These are phyloP conservation scores for Colletotrichum lini DNA, from an alignment of 2,329 filamentous ascomycete genomes.

Conservation along the genomic window DNA sequence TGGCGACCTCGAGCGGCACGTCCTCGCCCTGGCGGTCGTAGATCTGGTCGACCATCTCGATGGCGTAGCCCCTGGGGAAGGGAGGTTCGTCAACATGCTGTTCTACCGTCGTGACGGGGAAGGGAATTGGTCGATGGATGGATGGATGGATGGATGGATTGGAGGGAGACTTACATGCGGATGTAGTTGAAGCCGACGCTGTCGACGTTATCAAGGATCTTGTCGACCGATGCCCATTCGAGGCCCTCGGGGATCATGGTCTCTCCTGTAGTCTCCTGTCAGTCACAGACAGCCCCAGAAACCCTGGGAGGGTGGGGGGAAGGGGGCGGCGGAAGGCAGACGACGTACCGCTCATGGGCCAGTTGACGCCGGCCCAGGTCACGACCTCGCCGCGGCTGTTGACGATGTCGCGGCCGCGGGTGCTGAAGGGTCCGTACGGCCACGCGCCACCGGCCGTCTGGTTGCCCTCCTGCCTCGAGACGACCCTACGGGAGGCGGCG, in stretches of 20 bases:
- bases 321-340: slow-evolving; percentile 56
- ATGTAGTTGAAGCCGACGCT: slow-evolving; percentile 69
- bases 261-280: slow-evolving; percentile 65
- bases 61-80: slow-evolving; percentile 62
- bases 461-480: slow-evolving; percentile 29
- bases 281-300: slow-evolving; percentile 67
- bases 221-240: slow-evolving; percentile 65
- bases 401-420: slow-evolving; percentile 55
- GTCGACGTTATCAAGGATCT: slow-evolving; percentile 64
- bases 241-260: slow-evolving; percentile 72
- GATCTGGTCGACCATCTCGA: slow-evolving; percentile 69
- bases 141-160: not conserved
- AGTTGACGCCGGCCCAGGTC: slow-evolving; percentile 65
- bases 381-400: slow-evolving; percentile 54
- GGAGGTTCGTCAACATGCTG: not conserved
- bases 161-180: slow-evolving; percentile 52
- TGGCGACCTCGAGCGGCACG: slow-evolving; percentile 56
- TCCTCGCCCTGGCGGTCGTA: slow-evolving; percentile 56
- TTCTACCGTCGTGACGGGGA: too few relatives aligned
- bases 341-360: slow-evolving; percentile 67
- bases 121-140: too few relatives aligned
- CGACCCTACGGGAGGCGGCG: not conserved
- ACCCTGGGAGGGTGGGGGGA: slow-evolving; percentile 49
- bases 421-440: slow-evolving; percentile 57
- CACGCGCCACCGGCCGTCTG: slow-evolving; percentile 16